Evolutionary conservation across 2,329 filamentous ascomycete genomes (phyloP).

Genomic region (Botrytis tulipae): DNA sequence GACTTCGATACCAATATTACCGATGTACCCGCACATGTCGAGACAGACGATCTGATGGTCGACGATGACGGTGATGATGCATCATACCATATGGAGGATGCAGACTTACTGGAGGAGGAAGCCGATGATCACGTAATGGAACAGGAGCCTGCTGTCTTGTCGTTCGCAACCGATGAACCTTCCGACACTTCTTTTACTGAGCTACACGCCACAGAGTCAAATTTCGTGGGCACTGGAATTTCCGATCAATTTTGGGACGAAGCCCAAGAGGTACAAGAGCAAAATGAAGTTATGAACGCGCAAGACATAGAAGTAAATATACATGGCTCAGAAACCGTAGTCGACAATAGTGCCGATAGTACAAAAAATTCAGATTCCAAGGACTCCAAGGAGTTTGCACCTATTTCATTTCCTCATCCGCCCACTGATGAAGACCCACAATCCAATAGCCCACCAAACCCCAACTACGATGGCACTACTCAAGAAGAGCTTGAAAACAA

Average conservation of each 20-base stretch:
- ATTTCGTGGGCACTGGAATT: constrained; percentile 14
- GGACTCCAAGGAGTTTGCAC: background rate
- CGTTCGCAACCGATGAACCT: constrained; percentile 21
- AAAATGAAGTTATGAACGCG: background rate
- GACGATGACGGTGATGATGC: constrained; percentile 42
- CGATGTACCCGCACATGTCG: constrained; percentile 10
- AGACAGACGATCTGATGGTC: constrained; percentile 49
- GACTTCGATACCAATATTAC: constrained; percentile 34
- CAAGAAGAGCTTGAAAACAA: background rate
- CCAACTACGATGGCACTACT: background rate
- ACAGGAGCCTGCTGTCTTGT: constrained; percentile 25
- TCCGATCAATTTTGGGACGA: constrained; percentile 13
- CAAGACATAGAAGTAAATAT: constrained; percentile 1
- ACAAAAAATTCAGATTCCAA: background rate
- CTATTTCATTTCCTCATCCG: background rate
- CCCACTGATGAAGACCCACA: constrained; percentile 6
- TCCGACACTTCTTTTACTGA: constrained; percentile 10
- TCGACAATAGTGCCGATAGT: background rate
- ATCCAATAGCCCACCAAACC: constrained; percentile 1
- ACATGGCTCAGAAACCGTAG: constrained; percentile 4
- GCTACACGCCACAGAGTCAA: constrained; percentile 8
- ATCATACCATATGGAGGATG: constrained; percentile 42
- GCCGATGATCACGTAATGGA: constrained; percentile 29
- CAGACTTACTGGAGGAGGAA: constrained; percentile 33
- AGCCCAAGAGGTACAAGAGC: background rate